A percentile compares a stretch with the other conserved stretches of the same genome.
These are phyloP conservation scores for Inosperma sp. DNA, from an alignment of 768 basidiomycete species.

Conservation along the genomic window DNA sequence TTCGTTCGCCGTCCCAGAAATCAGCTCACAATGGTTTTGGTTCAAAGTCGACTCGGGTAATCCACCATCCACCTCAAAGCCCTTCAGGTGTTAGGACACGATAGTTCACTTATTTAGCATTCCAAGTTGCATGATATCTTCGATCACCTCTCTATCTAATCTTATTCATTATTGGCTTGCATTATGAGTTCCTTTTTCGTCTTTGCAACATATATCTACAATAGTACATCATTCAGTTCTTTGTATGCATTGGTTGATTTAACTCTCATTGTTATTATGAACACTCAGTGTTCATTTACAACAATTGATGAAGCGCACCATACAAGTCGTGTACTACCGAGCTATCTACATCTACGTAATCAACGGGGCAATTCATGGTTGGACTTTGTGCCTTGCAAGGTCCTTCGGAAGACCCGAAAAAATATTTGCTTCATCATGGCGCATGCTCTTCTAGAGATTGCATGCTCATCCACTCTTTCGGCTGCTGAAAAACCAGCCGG, in stretches of 20 bases:
- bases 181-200: neutral
- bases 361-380: too few species aligned
- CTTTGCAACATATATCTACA: neutral
- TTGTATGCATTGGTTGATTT: neutral
- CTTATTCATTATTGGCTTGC: conserved; percentile 2
- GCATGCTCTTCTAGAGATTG: too few species aligned
- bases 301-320: too few species aligned
- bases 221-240: neutral
- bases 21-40: conserved; percentile 10
- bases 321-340: too few species aligned
- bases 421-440: too few species aligned
- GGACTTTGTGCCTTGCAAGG: too few species aligned
- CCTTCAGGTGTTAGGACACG: conserved; percentile 11
- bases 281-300: too few species aligned
- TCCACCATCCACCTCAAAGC: conserved; percentile 10
- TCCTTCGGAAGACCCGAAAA: too few species aligned
- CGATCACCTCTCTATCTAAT: neutral
- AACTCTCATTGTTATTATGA: neutral
- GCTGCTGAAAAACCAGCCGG: too few species aligned
- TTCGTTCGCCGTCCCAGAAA: conserved; percentile 5
- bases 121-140: neutral
- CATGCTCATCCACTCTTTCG: too few species aligned
- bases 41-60: conserved; percentile 19
- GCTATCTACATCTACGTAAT: too few species aligned
- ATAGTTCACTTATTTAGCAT: conserved; percentile 1